Base-by-base conservation (phyloP, 768 basidiomycete species). In the Tulasnella sp. region DNA sequence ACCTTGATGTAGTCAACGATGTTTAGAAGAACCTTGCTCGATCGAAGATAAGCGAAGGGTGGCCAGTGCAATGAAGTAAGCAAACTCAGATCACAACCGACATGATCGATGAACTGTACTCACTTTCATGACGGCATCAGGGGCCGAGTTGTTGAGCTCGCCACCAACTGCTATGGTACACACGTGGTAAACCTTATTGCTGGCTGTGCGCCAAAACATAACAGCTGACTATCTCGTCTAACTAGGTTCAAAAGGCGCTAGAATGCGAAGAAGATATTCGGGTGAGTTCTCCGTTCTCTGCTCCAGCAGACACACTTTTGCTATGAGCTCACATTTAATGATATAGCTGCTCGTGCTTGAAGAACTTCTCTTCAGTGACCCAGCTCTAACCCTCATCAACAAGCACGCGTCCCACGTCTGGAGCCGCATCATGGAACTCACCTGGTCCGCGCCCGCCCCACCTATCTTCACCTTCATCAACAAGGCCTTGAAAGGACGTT, bases 341-440 rank as follows among this genome's bases (percentile, higher is more conserved):
- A 12, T 25, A 4, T 30, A 67, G 34, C 71, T 90, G 31, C 70
- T 88, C 59, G 88, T 92, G 60, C 89, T 92, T 21, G 85, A 85
- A 2, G 89, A 92, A 68, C 77, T 92, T 43, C 78, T 92, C 45
- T 76, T 84, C 21, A 85, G 87, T 1, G 89, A 92, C 67, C 89
- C 88, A 7, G 86, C 87, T 0, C 80, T 87, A 68, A 92, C 89
- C 4, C 75, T 92, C 27, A 84, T 91, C 7, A 91, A 91, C 70
- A 92, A 92, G 69, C 89, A 92, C 68, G 87, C 88, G 1, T 88
- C 87, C 49, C 89, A 92, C 68, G 89, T 92, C 30, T 92, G 89
- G 88, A 89, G 87, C 72, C 53, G 89, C 84, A 88, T 92, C 65
- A 92, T 92, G 89, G 89, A 92, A 68, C 71, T 92, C 31, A 84